Base-by-base conservation (phyloP, 2,329 filamentous ascomycete species). In the Polytolypa hystricis region DNA sequence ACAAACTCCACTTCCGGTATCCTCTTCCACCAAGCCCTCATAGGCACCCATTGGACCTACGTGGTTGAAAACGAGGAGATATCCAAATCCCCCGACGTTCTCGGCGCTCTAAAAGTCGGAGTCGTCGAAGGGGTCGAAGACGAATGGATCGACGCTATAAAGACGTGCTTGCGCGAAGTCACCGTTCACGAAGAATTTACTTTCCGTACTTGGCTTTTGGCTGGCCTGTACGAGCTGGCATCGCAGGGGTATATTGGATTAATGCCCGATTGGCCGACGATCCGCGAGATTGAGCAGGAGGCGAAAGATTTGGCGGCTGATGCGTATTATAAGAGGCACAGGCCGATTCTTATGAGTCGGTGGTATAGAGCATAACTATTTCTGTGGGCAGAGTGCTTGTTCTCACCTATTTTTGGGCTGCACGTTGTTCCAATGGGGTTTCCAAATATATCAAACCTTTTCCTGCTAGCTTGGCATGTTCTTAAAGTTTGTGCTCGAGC, bases 121-220 rank as follows among this genome's bases (percentile, higher is more conserved):
- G 35, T 28, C 11, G 10, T 45, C 19, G 38, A 40, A n/a, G 35
- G 35, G 11, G 21, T 32, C 18, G 36, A 35, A 16, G 41, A 39
- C 10, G 41, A 47, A 19, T 45, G 45, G 45, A 33, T 45, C 25
- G 17, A 20, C 6, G 37, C 32, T 9, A 32, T 45, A 11, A 38
- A 43, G 17, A 11, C 33, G 14, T 47, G 42, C 30, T 26, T 45
- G 14, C 31, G 39, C 11, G 18, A 23, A 8, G 37, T 34, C 11
- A 30, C 30, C n/a, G 39, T 42, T 11, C 20, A 35, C 15, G 32
- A 14, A 10, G 35, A 39, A n/a, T 42, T 47, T 30, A 39, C 34
- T 9, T 41, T 37, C 35, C 42, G 45, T 12, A 39, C 42, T 2
- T 47, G 43, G 45, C 30, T 33, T 12, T 23, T 47, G 8, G 36